Evolutionary conservation across 495 filamentous ascomycete genomes (phyloP).

Genomic region (Neohortaea acidophila): DNA sequence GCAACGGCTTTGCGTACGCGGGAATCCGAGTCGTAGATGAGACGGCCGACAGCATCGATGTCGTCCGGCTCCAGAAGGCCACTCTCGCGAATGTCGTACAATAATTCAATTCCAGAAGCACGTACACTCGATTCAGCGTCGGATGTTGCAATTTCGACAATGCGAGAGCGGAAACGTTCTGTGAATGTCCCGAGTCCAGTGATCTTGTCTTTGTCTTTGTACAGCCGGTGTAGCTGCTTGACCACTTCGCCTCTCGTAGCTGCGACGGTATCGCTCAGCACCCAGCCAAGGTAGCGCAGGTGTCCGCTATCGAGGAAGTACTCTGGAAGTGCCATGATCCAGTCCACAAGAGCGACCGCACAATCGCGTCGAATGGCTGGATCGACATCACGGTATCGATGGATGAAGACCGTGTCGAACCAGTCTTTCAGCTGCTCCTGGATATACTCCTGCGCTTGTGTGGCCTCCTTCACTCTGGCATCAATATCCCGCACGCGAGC

Average conservation of each 20-base stretch:
- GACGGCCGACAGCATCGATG: constrained; percentile 65
- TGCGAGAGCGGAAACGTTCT: constrained; percentile 68
- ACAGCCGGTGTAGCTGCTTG: constrained; percentile 62
- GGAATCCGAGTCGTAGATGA: constrained; percentile 76
- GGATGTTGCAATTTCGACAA: constrained; percentile 80
- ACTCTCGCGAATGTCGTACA: constrained; percentile 65
- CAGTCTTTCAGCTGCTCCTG: constrained; percentile 60
- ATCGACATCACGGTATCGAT: constrained; percentile 90
- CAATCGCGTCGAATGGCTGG: constrained; percentile 72
- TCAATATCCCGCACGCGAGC: constrained; percentile 53
- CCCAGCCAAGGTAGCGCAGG: constrained; percentile 87
- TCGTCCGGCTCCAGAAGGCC: constrained; percentile 83
- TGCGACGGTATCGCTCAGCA: constrained; percentile 61
- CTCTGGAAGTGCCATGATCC: constrained; percentile 71
- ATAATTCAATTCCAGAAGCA: constrained; percentile 58
- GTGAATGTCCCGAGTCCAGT: constrained; percentile 72
- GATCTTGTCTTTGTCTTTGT: constrained; percentile 59
- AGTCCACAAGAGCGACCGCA: constrained; percentile 65
- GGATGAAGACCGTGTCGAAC: constrained; percentile 80
- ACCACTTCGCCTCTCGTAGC: constrained; percentile 60
- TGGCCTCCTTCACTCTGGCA: constrained; percentile 47
- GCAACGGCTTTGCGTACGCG: constrained; percentile 76
- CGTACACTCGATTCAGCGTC: constrained; percentile 69
- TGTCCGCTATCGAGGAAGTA: constrained; percentile 77
- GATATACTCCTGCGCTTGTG: constrained; percentile 45